phyloP scores from a whole-genome alignment of 495 filamentous ascomycete genomes.

The Aspergillus baeticus region DNA sequence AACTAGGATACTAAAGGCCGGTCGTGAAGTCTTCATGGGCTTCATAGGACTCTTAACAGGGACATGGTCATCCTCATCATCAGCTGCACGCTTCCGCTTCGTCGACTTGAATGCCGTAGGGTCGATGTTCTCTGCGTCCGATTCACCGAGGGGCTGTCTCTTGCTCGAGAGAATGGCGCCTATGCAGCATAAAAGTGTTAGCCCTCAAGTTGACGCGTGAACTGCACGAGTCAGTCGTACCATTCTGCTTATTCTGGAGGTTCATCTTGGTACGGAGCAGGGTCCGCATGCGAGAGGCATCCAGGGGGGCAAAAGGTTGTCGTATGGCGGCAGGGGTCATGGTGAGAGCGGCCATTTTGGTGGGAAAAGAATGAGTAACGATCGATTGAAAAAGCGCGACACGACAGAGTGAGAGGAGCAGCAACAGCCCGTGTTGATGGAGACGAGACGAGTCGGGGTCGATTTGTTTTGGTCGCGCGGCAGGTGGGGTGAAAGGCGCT shows the following conservation, averaged over 20 bases:
- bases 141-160: constrained; percentile 47
- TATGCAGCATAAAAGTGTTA: constrained; percentile 9
- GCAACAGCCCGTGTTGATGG: background rate
- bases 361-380: background rate
- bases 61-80: constrained; percentile 52
- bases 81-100: constrained; percentile 58
- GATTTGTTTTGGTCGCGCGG: constrained; percentile 26
- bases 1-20: constrained; percentile 31
- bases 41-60: constrained; percentile 39
- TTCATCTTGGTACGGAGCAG: constrained; percentile 45
- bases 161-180: constrained; percentile 29
- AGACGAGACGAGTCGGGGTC: background rate
- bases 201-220: constrained; percentile 3
- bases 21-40: constrained; percentile 42
- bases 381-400: background rate
- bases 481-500: constrained; percentile 6
- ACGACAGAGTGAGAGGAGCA: constrained; percentile 5
- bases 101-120: constrained; percentile 63
- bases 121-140: constrained; percentile 80
- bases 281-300: constrained; percentile 42
- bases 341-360: constrained; percentile 41
- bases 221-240: constrained; percentile 30
- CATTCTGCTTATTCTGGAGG: constrained; percentile 56
- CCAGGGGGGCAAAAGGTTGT: constrained; percentile 46
- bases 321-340: constrained; percentile 39